Base-by-base conservation (phyloP, 139 green algal species). In the Chlamydomonas schloesseri region DNA sequence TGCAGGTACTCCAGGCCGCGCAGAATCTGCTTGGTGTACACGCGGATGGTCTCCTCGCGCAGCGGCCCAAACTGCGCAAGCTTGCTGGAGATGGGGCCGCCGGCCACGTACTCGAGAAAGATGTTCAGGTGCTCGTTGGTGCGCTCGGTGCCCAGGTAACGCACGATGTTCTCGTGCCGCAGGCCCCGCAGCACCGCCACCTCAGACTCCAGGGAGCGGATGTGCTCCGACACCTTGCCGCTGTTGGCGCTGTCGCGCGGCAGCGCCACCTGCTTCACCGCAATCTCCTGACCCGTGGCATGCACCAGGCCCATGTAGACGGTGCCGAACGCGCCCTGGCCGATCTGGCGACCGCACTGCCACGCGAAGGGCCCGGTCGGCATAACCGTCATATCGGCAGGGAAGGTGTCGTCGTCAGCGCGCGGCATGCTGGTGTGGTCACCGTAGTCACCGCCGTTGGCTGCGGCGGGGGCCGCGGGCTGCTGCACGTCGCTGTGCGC, bases 41-140 rank as follows among this genome's bases (percentile, higher is more conserved):
- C 88, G 42, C 92, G 88, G 53, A 97, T 94, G 53, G 97, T 91
- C 26, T 89, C 90, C 86, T 96, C 93, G 5, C 92, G 79, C 36
- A 96, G 82, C 33, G 89, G 69, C n/a, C 89, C 78, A 29, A 82
- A 88, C 28, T 86, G 46, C 20, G 42, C 65, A 4, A 79, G 50
- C 53, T 89, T 89, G 36, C 87, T 94, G 26, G 96, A 93, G 31
- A 99, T 99, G 67, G 96, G 98, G 36, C 98, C 98, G 23, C 97
- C 97, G 8, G 96, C 92, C 24, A 99, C 97, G 74, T 96, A 99
- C 93, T 99, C 98, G 50, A 99, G 90, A 86, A 99, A 99, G 85
- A 99, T 99, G 94, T 99, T 97, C 36, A 99, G 89, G 37, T 82
- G 73, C 9, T 97, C 91, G 0, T 88, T 71, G 1, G 86, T 95